Conservation (phyloP, 2,329 filamentous ascomycete species). For the Apiospora phragmitis region DNA sequence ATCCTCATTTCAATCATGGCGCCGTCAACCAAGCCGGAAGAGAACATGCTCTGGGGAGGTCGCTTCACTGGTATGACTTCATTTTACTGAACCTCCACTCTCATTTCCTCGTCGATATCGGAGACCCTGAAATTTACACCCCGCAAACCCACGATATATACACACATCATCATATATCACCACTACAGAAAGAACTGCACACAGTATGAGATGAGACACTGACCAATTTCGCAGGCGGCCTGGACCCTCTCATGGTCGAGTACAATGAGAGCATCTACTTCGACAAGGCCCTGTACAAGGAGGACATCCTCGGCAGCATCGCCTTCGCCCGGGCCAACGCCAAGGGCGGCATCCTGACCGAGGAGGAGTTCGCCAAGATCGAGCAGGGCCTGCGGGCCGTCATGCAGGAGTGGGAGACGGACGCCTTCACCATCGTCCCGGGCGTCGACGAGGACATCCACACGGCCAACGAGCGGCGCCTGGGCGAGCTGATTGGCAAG, state of each 20-base stretch:
- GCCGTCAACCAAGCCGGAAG: conserved; percentile 21
- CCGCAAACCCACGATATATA: too few species aligned
- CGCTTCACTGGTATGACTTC: conserved; percentile 48
- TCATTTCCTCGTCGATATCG: not conserved
- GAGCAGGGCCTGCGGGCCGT: conserved; percentile 67
- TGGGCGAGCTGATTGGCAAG: conserved; percentile 85
- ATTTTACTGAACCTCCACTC: conserved; percentile 5
- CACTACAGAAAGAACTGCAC: too few species aligned
- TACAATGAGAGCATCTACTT: conserved; percentile 84
- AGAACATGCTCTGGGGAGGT: conserved; percentile 43
- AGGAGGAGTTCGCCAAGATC: conserved; percentile 72
- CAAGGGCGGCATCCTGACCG: conserved; percentile 71
- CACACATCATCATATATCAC: too few species aligned
- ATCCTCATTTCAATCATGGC: conserved; percentile 17
- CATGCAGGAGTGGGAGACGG: conserved; percentile 53
- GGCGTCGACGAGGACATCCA: conserved; percentile 27
- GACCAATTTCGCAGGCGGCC: too few species aligned
- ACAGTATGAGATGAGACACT: too few species aligned
- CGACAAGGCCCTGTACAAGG: conserved; percentile 74
- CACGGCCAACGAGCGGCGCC: conserved; percentile 43
- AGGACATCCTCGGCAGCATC: conserved; percentile 79
- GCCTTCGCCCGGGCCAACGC: conserved; percentile 80
- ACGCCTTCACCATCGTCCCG: conserved; percentile 51
- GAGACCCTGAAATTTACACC: too few species aligned
- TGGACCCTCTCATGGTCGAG: conserved; percentile 82